Evolutionary conservation across 139 green algal species (phyloP).

Genomic region (Chlorella sp.): DNA sequence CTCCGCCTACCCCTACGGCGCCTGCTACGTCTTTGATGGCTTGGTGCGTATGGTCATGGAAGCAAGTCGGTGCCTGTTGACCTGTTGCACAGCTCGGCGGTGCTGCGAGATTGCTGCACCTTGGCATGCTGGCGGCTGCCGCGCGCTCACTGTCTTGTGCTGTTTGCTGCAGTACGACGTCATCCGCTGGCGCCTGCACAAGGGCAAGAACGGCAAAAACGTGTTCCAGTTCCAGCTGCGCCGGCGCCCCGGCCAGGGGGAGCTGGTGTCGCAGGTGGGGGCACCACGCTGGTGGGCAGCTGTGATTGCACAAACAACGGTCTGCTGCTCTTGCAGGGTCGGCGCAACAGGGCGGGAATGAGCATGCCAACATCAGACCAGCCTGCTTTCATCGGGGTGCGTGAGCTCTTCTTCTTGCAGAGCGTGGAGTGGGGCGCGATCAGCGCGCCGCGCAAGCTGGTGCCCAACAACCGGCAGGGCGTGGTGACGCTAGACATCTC

Average conservation of each 20-base stretch:
- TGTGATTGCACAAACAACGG: neutral
- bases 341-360: too few relatives aligned
- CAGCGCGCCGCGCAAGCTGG: constrained; percentile 20
- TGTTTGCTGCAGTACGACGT: constrained; percentile 26
- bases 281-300: neutral
- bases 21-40: constrained; percentile 53
- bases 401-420: neutral
- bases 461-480: constrained; percentile 27
- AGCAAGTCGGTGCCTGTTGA: too few relatives aligned
- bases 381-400: too few relatives aligned
- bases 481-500: constrained; percentile 55
- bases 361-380: too few relatives aligned
- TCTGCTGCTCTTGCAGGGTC: neutral
- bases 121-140: neutral
- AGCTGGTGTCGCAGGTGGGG: constrained; percentile 35
- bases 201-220: constrained; percentile 31
- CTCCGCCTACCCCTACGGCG: constrained; percentile 17
- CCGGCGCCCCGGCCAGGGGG: constrained; percentile 43
- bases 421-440: constrained; percentile 44
- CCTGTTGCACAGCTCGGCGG: too few relatives aligned
- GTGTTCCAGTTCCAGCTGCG: constrained; percentile 54
- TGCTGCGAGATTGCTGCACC: neutral
- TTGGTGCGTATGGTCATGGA: constrained; percentile 7
- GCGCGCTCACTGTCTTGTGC: neutral
- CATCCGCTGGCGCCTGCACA: constrained; percentile 43